These are phyloP conservation scores for Acorus gramineus DNA, from an alignment of 106 monocot genomes.

Conservation along the genomic window DNA sequence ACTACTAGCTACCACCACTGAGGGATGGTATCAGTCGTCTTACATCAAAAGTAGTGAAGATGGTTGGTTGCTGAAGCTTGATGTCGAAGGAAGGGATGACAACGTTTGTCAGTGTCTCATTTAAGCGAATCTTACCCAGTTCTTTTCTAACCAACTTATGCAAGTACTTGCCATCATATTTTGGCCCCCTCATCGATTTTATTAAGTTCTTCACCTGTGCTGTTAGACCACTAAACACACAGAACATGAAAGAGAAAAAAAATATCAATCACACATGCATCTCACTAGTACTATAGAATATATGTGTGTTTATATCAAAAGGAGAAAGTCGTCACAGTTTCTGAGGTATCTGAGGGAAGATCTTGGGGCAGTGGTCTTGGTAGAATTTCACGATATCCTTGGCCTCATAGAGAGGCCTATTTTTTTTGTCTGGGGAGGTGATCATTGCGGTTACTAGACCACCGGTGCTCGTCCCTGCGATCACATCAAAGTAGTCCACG, in stretches of 20 bases:
- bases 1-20: no score
- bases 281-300: no score
- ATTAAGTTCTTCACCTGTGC: background rate
- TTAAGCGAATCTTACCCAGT: conserved; percentile 1
- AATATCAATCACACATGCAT: no score
- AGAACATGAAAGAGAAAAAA: no score
- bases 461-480: conserved; percentile 4
- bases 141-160: background rate
- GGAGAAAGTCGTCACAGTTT: background rate
- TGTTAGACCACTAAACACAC: background rate
- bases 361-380: background rate
- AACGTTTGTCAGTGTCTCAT: conserved; percentile 10
- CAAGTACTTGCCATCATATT: conserved; percentile 16
- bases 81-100: conserved; percentile 17
- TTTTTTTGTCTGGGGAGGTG: background rate
- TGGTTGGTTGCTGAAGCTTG: conserved; percentile 6
- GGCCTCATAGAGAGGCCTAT: background rate
- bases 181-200: conserved; percentile 1
- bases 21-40: no score
- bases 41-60: conserved; percentile 19
- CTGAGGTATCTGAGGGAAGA: background rate
- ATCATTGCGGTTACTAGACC: background rate
- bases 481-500: conserved; percentile 5
- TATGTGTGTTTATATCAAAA: no score
- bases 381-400: background rate